These are phyloP conservation scores for Candida sithepensis DNA, from an alignment of 805 yeast genomes.

Conservation along the genomic window DNA sequence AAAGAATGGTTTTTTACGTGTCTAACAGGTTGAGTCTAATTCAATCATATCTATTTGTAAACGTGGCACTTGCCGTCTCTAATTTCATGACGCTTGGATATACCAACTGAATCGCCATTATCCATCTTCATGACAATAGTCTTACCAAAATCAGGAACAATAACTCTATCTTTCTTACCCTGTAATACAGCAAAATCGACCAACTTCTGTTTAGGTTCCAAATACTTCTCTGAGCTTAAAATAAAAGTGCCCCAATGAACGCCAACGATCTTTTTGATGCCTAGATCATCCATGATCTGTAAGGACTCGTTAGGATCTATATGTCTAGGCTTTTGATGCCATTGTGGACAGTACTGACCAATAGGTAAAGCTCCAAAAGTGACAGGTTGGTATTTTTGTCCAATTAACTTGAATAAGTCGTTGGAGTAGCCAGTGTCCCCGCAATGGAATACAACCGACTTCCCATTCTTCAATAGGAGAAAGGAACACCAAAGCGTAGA, in stretches of 20 bases:
- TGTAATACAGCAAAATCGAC: slow-evolving; percentile 44
- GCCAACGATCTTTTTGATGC: slow-evolving; percentile 66
- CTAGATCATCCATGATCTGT: slow-evolving; percentile 59
- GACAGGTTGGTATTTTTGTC: slow-evolving; percentile 59
- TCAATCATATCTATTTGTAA: slow-evolving; percentile 9
- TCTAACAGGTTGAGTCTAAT: not conserved
- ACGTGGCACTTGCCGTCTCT: slow-evolving; percentile 15
- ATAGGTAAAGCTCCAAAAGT: slow-evolving; percentile 78
- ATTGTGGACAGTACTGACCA: slow-evolving; percentile 91
- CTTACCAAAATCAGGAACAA: slow-evolving; percentile 74
- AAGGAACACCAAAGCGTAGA: slow-evolving; percentile 87
- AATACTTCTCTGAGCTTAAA: slow-evolving; percentile 78
- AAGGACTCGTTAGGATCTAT: slow-evolving; percentile 77
- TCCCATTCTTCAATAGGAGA: slow-evolving; percentile 59
- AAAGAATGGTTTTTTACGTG: not conserved
- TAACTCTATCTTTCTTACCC: slow-evolving; percentile 37
- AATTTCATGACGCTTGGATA: slow-evolving; percentile 8
- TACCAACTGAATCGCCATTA: slow-evolving; percentile 15
- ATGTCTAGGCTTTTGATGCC: slow-evolving; percentile 92
- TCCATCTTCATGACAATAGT: slow-evolving; percentile 53
- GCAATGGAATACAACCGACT: slow-evolving; percentile 80
- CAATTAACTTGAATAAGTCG: slow-evolving; percentile 67
- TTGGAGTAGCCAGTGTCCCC: slow-evolving; percentile 92
- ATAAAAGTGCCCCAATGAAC: slow-evolving; percentile 97
- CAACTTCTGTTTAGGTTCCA: slow-evolving; percentile 73